Evolutionary conservation across 2,329 filamentous ascomycete species (phyloP).

Genomic region (Lecanicillium sp.): DNA sequence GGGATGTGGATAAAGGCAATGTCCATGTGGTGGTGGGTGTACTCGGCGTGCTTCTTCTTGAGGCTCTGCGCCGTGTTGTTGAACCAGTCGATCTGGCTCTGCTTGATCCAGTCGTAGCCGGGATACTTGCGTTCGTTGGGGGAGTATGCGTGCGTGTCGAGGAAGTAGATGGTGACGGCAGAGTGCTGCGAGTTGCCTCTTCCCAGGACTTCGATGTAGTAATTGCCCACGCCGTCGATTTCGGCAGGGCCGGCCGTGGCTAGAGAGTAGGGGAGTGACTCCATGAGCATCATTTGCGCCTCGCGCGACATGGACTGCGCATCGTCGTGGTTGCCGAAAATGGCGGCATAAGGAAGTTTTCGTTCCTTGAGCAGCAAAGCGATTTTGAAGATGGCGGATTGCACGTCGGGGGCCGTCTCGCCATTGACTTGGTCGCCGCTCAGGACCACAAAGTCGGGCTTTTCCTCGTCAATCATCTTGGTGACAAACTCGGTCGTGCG

Average conservation of each 20-base stretch:
- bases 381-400: slow-evolving; percentile 93
- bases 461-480: slow-evolving; percentile 81
- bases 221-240: slow-evolving; percentile 89
- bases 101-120: slow-evolving; percentile 98
- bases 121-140: slow-evolving; percentile 80
- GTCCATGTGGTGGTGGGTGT: slow-evolving; percentile 89
- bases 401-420: slow-evolving; percentile 82
- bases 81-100: slow-evolving; percentile 93
- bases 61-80: slow-evolving; percentile 65
- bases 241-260: slow-evolving; percentile 75
- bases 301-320: slow-evolving; percentile 72
- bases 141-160: slow-evolving; percentile 89
- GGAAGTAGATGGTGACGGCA: slow-evolving; percentile 86
- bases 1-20: slow-evolving; percentile 97
- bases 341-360: slow-evolving; percentile 85
- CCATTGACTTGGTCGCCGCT: slow-evolving; percentile 95
- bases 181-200: slow-evolving; percentile 75
- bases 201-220: slow-evolving; percentile 82
- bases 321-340: slow-evolving; percentile 97
- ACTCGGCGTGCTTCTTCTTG: slow-evolving; percentile 72
- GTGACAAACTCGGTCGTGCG: slow-evolving; percentile 85
- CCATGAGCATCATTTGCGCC: slow-evolving; percentile 77
- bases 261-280: slow-evolving; percentile 82
- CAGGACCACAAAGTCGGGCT: slow-evolving; percentile 84
- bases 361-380: slow-evolving; percentile 76